Base-by-base conservation (phyloP, 2,329 filamentous ascomycete species). In the Colletotrichum spaethianum region DNA sequence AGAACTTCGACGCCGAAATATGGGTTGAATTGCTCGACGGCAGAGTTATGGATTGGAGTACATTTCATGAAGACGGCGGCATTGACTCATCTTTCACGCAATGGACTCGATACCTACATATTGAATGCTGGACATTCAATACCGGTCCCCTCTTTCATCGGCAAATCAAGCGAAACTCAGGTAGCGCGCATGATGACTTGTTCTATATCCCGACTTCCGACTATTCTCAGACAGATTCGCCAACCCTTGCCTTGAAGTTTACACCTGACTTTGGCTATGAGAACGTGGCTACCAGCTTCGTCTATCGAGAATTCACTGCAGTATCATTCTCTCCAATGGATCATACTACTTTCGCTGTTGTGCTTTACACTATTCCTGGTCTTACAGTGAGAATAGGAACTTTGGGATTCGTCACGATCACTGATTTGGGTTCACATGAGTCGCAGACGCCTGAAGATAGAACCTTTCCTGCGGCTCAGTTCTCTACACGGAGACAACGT, bases 81-180 rank as follows among this genome's bases (percentile, higher is more conserved):
- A 12, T 67, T n/a, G 33, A 44, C 14, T 6, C 20, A 26, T 33
- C 55, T 0, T 6, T 42, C 4, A 9, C 6, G 33, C 52, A 42
- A 4, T 62, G 64, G 56, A 53, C 55, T 3, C 23, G 55, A n/a
- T 67, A 67, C 9, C 40, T 62, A 14, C 55, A 62, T 20, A 8
- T 67, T 18, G 56, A 62, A 26, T 44, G 55, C 20, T 67, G 64
- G 64, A 12, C 64, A 6, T 62, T 67, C 4, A 44, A 53, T 16
- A 44, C 44, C 16, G 46, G 64, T 1, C 23, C 64, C 16, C 26
- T 62, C 23, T 42, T 12, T 12, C 28, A 52, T 42, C 33, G 44
- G 11, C 18, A 61, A 36, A 40, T 59, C 23, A 53, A 61, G 33
- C 55, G 52, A 9, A 5, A 4, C 16, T 52, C 64, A 1, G 56